Percentiles rank a stretch among this genome's conserved stretches.
These are phyloP conservation scores for Cutaneotrichosporon sp. DNA, from an alignment of 1,284 basidiomycete species.

Conservation along the genomic window DNA sequence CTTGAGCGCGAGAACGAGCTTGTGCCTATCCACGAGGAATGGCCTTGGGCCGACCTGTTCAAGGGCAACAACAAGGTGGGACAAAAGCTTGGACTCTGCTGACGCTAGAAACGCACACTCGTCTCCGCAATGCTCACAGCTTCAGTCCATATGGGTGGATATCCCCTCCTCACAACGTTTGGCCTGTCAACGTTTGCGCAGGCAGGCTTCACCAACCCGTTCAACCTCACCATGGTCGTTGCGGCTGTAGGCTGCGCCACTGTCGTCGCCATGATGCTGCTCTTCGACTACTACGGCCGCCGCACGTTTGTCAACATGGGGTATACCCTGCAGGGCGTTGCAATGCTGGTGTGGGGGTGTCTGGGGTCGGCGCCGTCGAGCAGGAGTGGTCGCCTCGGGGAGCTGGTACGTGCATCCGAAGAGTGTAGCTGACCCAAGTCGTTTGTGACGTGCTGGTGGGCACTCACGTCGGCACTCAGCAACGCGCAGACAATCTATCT, in stretches of 20 bases:
- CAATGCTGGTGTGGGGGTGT: constrained; percentile 4
- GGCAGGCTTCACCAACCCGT: constrained; percentile 24
- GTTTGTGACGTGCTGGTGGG: background rate
- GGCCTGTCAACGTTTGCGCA: constrained; percentile 26
- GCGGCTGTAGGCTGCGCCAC: constrained; percentile 5
- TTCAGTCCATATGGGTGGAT: constrained; percentile 15
- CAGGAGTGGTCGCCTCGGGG: background rate
- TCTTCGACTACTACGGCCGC: constrained; percentile 22
- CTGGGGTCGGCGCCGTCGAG: background rate
- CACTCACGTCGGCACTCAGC: background rate
- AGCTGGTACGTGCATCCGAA: background rate
- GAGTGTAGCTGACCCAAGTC: background rate
- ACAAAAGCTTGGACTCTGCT: too few species aligned
- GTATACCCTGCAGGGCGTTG: constrained; percentile 5
- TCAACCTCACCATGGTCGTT: constrained; percentile 23
- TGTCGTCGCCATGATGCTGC: constrained; percentile 6
- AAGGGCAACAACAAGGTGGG: constrained; percentile 14
- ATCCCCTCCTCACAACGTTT: constrained; percentile 21
- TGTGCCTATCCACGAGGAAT: background rate
- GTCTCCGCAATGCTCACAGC: constrained; percentile 13
- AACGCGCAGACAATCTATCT: constrained; percentile 15
- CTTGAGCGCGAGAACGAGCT: constrained; percentile 21
- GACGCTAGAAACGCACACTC: constrained; percentile 16
- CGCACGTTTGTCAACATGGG: constrained; percentile 8
- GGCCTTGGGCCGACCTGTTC: constrained; percentile 11